Percentiles rank a stretch among this genome's conserved stretches.
Conservation (phyloP, 352 stramenopile species). For the Globisporangium nagaii region DNA sequence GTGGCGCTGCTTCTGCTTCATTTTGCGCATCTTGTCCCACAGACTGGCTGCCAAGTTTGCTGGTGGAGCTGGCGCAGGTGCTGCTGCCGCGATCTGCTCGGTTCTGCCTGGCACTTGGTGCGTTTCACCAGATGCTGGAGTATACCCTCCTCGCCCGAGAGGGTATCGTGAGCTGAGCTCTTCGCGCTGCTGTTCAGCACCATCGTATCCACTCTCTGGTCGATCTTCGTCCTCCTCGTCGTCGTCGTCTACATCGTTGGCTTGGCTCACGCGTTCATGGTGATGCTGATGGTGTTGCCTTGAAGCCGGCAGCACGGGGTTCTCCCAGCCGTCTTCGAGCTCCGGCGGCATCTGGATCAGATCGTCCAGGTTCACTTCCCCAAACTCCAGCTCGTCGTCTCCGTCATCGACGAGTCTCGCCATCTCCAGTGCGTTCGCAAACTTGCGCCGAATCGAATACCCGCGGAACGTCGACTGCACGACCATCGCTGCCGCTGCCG, state of each 20-base stretch:
- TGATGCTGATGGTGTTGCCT: not conserved
- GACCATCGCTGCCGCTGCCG: conserved; percentile 27
- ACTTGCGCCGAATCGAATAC: conserved; percentile 61
- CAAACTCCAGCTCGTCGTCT: conserved; percentile 21
- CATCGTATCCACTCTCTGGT: not conserved
- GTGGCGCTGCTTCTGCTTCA: conserved; percentile 38
- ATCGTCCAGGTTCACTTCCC: conserved; percentile 52
- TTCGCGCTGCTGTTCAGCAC: conserved; percentile 1
- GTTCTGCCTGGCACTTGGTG: not conserved
- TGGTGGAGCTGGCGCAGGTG: conserved; percentile 10
- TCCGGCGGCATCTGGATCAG: conserved; percentile 50
- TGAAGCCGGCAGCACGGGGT: conserved; percentile 25
- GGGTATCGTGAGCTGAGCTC: not conserved
- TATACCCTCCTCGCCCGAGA: no score
- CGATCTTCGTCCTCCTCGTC: conserved; percentile 8
- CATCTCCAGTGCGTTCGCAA: conserved; percentile 50
- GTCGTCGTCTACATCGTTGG: not conserved
- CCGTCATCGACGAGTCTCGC: conserved; percentile 26
- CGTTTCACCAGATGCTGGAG: no score
- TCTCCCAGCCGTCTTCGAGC: conserved; percentile 55
- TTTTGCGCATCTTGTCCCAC: conserved; percentile 66
- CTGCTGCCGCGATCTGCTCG: not conserved
- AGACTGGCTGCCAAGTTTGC: conserved; percentile 35
- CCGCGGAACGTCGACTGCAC: conserved; percentile 71
- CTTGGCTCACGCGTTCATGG: not conserved